Conservation (phyloP, 148 eudicot genomes). For the Linanthus parryae region DNA sequence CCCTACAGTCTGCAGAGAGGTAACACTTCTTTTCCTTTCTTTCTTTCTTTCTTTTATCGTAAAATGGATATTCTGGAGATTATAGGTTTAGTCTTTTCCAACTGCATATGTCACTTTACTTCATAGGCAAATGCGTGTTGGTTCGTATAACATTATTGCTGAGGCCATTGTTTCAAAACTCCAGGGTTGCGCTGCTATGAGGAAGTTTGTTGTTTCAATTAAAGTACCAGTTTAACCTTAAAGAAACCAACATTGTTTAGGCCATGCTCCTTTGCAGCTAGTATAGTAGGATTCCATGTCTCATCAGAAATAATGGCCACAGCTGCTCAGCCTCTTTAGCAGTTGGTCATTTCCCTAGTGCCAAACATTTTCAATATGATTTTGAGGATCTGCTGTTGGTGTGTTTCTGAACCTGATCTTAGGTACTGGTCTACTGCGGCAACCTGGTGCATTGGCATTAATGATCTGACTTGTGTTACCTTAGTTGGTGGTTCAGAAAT, state of each 20-base stretch:
- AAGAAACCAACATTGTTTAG: no score
- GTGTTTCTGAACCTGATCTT: slow-evolving; percentile 4
- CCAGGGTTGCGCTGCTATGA: no score
- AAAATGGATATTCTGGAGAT: neutral
- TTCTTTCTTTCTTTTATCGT: neutral
- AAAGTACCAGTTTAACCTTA: no score
- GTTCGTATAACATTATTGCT: no score
- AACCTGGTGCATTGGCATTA: neutral
- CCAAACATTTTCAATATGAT: neutral
- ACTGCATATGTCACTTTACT: neutral
- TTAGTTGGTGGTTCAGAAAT: slow-evolving; percentile 4
- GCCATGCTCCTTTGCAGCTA: no score
- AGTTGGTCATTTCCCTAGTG: neutral
- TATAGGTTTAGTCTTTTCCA: neutral
- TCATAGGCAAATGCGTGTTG: no score
- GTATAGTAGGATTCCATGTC: no score
- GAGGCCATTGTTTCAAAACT: no score
- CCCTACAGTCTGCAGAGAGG: slow-evolving; percentile 76
- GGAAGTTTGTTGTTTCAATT: no score
- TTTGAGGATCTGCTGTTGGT: neutral
- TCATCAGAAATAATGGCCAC: neutral
- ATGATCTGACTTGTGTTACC: neutral
- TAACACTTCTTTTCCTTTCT: slow-evolving; percentile 11
- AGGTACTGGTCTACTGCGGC: neutral
- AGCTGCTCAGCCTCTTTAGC: slow-evolving; percentile 1